These are phyloP conservation scores for Exophiala dermatitidis DNA, from an alignment of 2,329 filamentous ascomycete species.

Conservation along the genomic window DNA sequence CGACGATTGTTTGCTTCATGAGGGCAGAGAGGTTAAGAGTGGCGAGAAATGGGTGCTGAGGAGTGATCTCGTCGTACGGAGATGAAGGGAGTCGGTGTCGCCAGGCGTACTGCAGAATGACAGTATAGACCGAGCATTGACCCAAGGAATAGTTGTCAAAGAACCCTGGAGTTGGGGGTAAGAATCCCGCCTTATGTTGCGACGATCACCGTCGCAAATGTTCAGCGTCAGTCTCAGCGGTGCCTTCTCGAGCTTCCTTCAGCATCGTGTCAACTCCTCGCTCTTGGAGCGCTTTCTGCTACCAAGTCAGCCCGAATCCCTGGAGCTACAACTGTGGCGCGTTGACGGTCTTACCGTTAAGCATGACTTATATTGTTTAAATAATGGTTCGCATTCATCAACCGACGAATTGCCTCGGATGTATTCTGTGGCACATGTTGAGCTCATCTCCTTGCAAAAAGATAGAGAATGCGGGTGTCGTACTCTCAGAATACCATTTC, in stretches of 20 bases:
- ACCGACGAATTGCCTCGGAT: conserved; percentile 73
- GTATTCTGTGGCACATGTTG: conserved; percentile 60
- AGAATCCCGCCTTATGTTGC: not conserved
- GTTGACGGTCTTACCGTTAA: conserved; percentile 57
- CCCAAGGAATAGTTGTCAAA: too few species aligned
- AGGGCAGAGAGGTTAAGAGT: conserved; percentile 67
- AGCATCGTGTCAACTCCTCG: conserved; percentile 89
- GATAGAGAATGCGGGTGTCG: conserved; percentile 30
- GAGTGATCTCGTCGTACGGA: conserved; percentile 58
- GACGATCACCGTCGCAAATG: conserved; percentile 45
- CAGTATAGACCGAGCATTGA: too few species aligned
- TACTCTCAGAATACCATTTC: conserved; percentile 99
- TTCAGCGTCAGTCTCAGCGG: conserved; percentile 74
- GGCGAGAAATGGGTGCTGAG: conserved; percentile 90
- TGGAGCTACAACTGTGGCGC: not conserved
- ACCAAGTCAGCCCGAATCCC: conserved; percentile 1
- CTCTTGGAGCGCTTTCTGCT: conserved; percentile 73
- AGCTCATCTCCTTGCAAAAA: conserved; percentile 15
- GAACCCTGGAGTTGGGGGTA: too few species aligned
- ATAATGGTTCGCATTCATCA: conserved; percentile 79
- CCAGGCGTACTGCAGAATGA: too few species aligned
- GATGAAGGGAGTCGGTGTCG: conserved; percentile 20
- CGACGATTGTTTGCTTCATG: conserved; percentile 80
- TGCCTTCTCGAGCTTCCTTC: conserved; percentile 81
- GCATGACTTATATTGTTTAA: conserved; percentile 83